Conservation (phyloP, 768 basidiomycete species). For the Lentinus brumalis region DNA sequence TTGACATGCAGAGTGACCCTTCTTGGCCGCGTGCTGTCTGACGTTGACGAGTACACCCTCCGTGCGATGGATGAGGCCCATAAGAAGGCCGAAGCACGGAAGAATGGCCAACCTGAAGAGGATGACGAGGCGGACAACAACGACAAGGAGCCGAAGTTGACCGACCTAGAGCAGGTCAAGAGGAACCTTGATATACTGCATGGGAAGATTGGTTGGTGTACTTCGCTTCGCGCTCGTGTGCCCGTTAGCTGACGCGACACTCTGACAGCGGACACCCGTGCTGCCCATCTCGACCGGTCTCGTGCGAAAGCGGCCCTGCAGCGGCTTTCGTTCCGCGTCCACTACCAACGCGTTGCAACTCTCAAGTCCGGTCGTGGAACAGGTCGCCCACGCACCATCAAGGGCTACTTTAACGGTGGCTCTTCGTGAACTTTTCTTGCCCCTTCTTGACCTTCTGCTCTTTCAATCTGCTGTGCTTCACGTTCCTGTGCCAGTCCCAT, state of each 20-base stretch:
- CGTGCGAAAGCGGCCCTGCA: constrained; percentile 71
- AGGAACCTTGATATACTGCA: constrained; percentile 54
- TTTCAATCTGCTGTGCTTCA: not conserved
- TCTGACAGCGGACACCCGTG: constrained; percentile 65
- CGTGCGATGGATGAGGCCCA: constrained; percentile 24
- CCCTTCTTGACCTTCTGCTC: not conserved
- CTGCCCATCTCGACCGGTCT: constrained; percentile 75
- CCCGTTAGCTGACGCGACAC: not conserved
- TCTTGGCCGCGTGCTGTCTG: constrained; percentile 58
- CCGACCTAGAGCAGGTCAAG: constrained; percentile 48
- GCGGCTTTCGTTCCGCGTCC: constrained; percentile 59
- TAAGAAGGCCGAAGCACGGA: constrained; percentile 37
- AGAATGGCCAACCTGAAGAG: not conserved
- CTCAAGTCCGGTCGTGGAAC: constrained; percentile 22
- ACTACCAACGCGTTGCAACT: constrained; percentile 55
- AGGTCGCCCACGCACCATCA: constrained; percentile 19
- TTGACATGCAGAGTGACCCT: constrained; percentile 57
- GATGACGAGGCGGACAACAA: constrained; percentile 1
- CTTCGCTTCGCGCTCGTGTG: not conserved
- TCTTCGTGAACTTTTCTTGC: not conserved
- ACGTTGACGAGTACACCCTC: constrained; percentile 57
- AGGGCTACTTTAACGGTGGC: constrained; percentile 3
- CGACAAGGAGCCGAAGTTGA: not conserved
- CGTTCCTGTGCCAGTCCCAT: too few species aligned
- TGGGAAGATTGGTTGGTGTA: constrained; percentile 58